These are phyloP conservation scores for Picochlorum sp. DNA, from an alignment of 139 green algal species.

Conservation along the genomic window DNA sequence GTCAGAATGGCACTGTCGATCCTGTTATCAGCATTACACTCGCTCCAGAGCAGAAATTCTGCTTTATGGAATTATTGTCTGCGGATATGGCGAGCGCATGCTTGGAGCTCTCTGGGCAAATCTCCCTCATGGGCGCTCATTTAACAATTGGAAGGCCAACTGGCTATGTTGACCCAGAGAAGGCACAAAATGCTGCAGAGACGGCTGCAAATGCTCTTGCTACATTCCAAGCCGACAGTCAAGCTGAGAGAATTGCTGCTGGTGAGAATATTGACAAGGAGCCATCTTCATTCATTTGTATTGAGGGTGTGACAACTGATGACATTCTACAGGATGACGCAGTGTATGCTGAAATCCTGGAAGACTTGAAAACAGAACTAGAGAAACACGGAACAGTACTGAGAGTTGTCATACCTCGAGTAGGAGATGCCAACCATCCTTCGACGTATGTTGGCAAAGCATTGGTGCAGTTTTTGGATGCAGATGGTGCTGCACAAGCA, in stretches of 20 bases:
- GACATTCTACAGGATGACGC: slow-evolving; percentile 46
- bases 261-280: slow-evolving; percentile 3
- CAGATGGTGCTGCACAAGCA: slow-evolving; percentile 27
- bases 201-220: slow-evolving; percentile 40
- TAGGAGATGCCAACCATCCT: slow-evolving; percentile 6
- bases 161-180: slow-evolving; percentile 74
- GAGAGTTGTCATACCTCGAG: slow-evolving; percentile 47
- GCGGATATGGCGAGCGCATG: slow-evolving; percentile 77
- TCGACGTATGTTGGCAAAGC: slow-evolving; percentile 43
- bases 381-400: slow-evolving; percentile 44
- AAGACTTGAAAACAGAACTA: slow-evolving; percentile 58
- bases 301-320: slow-evolving; percentile 45
- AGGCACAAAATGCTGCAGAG: slow-evolving; percentile 42
- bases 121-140: slow-evolving; percentile 61
- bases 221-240: slow-evolving; percentile 34
- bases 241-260: background rate
- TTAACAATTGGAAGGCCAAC: slow-evolving; percentile 69
- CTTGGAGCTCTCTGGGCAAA: slow-evolving; percentile 67
- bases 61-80: slow-evolving; percentile 78
- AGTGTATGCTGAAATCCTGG: slow-evolving; percentile 56
- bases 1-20: slow-evolving; percentile 37
- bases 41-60: slow-evolving; percentile 57
- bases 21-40: slow-evolving; percentile 55
- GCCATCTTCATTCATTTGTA: slow-evolving; percentile 32
- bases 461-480: slow-evolving; percentile 58